Evolutionary conservation across 2,329 filamentous ascomycete genomes (phyloP).

Genomic region (Apiospora sp.): DNA sequence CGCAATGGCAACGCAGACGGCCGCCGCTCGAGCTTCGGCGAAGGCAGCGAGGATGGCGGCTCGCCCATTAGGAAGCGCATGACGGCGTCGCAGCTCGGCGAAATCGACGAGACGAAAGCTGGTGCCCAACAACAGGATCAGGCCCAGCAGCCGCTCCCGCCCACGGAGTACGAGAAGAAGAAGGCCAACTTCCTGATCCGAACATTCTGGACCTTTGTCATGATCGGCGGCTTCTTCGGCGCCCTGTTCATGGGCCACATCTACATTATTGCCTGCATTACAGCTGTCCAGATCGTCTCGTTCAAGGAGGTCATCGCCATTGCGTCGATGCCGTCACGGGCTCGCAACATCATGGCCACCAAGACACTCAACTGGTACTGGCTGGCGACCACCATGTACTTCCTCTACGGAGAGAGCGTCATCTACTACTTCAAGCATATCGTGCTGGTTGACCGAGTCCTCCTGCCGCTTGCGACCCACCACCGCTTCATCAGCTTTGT

Average conservation of each 20-base stretch:
- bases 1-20: constrained; percentile 62
- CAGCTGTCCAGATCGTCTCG: constrained; percentile 91
- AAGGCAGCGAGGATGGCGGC: constrained; percentile 66
- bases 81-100: constrained; percentile 40
- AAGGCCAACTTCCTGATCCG: constrained; percentile 97
- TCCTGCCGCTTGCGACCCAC: constrained; percentile 93
- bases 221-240: constrained; percentile 93
- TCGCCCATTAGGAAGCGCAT: constrained; percentile 39
- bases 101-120: constrained; percentile 47
- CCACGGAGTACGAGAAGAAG: constrained; percentile 92
- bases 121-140: constrained; percentile 49
- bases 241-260: constrained; percentile 96
- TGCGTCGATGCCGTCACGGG: constrained; percentile 90
- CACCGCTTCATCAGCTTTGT: constrained; percentile 99
- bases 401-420: constrained; percentile 96
- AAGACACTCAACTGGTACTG: constrained; percentile 99
- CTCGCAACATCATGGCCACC: constrained; percentile 89
- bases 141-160: constrained; percentile 37
- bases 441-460: constrained; percentile 89
- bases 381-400: constrained; percentile 99
- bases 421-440: constrained; percentile 99
- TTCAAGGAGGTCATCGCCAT: constrained; percentile 99
- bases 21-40: constrained; percentile 75
- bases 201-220: constrained; percentile 97
- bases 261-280: constrained; percentile 94